Evolutionary conservation across 352 stramenopile species (phyloP), one percentile per base, ranked within the genome.

Genomic region (Thalassiosira mediterranea): DNA sequence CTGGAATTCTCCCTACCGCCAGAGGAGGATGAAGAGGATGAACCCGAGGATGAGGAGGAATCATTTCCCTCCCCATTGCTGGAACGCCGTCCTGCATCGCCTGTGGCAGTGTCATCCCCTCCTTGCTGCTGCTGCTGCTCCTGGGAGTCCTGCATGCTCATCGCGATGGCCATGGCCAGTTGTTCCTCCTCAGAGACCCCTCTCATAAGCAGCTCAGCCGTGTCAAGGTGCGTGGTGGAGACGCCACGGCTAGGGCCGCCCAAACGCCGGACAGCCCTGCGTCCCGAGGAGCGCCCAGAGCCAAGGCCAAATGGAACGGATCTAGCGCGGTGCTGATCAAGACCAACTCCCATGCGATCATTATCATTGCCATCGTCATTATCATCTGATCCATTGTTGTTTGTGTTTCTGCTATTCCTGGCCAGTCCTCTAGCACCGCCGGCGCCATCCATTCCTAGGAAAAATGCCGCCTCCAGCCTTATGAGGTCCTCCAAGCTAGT

Each of bases 101-200:
- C n/a, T 38, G 28, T 46, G 32, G 11, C 11, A 67, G 40, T 7
- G 34, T 7, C 34, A 42, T 42, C 34, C 34, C 61, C 40, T 51
- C 61, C 29, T 67, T 54, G 4, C 28, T 64, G 29, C 28, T 70
- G 54, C 7, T 56, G 46, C 46, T 28, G 10, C 28, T 47, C 13
- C 11, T 69, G 25, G 19, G 40, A 26, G 47, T 90, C 83, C 62
- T 78, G 63, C 64, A 92, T 80, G 74, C 78, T 89, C 13, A 88
- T 76, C 25, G 81, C 81, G 79, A 92, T 92, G 1, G 86, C 86
- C 83, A 92, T 89, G 25, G 78, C 78, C 23, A 92, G 60, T 63
- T 92, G 86, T 51, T 92, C 76, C 49, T 90, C 86, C 79, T 92
- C 86, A 1, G 79, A 83, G 34, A 92, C 71, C 21, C 82, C 82